Evolutionary conservation across 257 asterid genomes (phyloP), one percentile per base, ranked within the genome.

Genomic region (Salvia splendens): DNA sequence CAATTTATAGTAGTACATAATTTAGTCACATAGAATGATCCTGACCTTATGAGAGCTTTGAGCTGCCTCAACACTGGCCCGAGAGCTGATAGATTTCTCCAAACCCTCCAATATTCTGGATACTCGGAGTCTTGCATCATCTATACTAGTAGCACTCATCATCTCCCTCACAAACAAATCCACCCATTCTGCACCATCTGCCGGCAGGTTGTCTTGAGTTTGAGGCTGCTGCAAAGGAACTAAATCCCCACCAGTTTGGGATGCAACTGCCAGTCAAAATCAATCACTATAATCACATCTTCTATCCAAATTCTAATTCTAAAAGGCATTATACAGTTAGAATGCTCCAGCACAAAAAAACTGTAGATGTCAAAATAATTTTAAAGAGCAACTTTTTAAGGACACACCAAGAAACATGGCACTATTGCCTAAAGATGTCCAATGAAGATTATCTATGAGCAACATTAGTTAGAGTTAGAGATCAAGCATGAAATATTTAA

Each of bases 101-200:
- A 92, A 73, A 72, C 77, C 77, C 84, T 83, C 91, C 80, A 92
- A 73, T 56, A 89, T 73, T 36, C 71, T 76, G 6, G 91, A 52
- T 9, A 89, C 89, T 42, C 95, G 87, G 63, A 73, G 61, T 74
- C 79, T 84, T 47, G 92, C 98, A 62, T 89, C 95, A 74, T 87
- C 92, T 43, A 84, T 67, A 77, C 85, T 87, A 46, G 81, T 71
- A 56, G 98, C 92, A 68, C 68, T 71, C 14, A 8, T 60, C 87
- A 92, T 83, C 78, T 89, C 95, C 67, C 68, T 78, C 66, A 89
- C 86, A 69, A 89, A 61, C 63, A 87, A 71, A 65, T 92, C 88
- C 65, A 92, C 92, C 96, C 98, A 92, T 73, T 86, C 88, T 0
- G 83, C 80, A 74, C 96, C 98, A 75, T 82, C 73, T 53, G 14